Evolutionary conservation across 2,329 filamentous ascomycete species (phyloP), one percentile per base, ranked within the genome.

Genomic region (Ceratocystis cubensis): DNA sequence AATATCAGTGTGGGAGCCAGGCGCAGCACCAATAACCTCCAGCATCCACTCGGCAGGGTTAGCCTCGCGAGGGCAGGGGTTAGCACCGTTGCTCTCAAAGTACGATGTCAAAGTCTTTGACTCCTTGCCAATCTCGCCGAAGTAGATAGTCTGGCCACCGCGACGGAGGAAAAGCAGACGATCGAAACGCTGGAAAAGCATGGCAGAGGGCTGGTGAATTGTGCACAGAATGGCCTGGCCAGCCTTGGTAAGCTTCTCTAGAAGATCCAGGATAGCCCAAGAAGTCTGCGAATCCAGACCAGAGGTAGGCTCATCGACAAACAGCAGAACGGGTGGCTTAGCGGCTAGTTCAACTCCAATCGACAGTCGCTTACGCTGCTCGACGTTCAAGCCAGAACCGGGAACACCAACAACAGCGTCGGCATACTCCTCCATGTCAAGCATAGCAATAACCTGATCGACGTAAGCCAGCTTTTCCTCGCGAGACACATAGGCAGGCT

Each of bases 291-390:
- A 90, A 76, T 96, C 93, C 22, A 96, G 84, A 79, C 93, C 93
- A 33, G 91, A 96, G 2, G 92, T 96, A 15, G 93, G 93, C 76
- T 97, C 93, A 72, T 97, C 93, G 48, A 96, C 84, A 78, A 96
- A 96, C 61, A 96, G 84, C 69, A 96, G 81, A 64, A 96, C 81
- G 50, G 90, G 86, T 5, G 93, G 93, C 78, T 94, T 96, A 5
- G 93, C 93, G 53, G 91, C 92, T 28, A 97, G 82, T 74, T 97
- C 93, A n/a, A 97, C 92, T 76, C 91, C 93, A 69, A 97, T 96
- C 0, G 92, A 96, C 5, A 96, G 81, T 72, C 91, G 88, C 75
- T 87, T 87, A 63, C 84, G 79, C 74, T 87, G 84, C 72, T 87
- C 84, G 15, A 85, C 83, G 72, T 89, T 89, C 46, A 90, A 81